Evolutionary conservation across 805 yeast species (phyloP), one percentile per base, ranked within the genome.

Genomic region (Kodamaea fukazawae): DNA sequence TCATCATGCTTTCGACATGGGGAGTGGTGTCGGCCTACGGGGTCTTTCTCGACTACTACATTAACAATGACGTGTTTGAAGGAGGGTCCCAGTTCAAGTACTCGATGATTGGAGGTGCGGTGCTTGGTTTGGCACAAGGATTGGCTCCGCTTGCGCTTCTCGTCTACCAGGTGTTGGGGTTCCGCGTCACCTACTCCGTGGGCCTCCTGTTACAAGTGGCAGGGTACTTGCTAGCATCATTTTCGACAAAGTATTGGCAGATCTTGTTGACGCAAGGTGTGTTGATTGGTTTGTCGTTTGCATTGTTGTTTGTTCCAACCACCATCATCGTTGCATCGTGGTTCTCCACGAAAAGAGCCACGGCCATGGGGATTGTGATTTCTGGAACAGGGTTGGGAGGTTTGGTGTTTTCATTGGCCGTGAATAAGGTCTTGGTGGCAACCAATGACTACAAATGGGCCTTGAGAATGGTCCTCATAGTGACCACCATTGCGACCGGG

Each of bases 11-110:
- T 55, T 48, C 73, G 42, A 72, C 81, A 0, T 79, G 75, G 70
- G 86, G 86, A n/a, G 65, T 78, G 59, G 74, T 74, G 41, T 75
- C 79, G 29, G 65, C 76, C 2, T 80, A 63, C 56, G 86, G 84
- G 22, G 76, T 78, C 4, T 80, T 76, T 50, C 72, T 78, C 39
- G 62, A 71, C 28, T 76, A 71, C 50, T 80, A 79, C 47, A 46
- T 73, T 7, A 70, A 73, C 33, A 55, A 72, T 38, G 61, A 64
- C 11, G 61, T 77, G n/a, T 67, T 67, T 40, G 76, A 74, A 32
- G 65, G 71, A 36, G 74, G 81, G 1, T 54, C 70, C 1, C 72
- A 72, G 37, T 60, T 76, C 40, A 85, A 81, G 44, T 84, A 73
- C 55, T 86, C 87, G 9, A 58, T 76, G 11, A 72, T 79, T 29